A percentile compares a stretch with the other conserved stretches of the same genome.
Evolutionary conservation across 495 filamentous ascomycete species (phyloP).

Genomic region (Neurospora sp.): DNA sequence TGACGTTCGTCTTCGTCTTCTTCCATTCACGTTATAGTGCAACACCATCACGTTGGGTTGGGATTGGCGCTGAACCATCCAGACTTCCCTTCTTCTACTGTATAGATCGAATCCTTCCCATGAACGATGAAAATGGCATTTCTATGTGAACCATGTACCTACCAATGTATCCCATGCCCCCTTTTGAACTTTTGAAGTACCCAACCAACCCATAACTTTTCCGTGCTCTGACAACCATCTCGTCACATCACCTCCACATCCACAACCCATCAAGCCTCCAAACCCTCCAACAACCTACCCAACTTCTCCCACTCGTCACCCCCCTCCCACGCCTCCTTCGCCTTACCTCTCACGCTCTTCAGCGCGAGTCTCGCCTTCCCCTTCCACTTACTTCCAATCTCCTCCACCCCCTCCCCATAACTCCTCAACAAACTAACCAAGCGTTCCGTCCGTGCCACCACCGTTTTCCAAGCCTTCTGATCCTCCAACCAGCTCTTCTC

Average conservation of each 20-base stretch:
- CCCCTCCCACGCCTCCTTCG: slow-evolving; percentile 74
- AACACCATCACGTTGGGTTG: too few species aligned
- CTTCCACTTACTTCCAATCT: slow-evolving; percentile 57
- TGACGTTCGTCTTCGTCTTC: too few species aligned
- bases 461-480: slow-evolving; percentile 42
- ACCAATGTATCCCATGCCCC: too few species aligned
- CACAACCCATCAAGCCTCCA: slow-evolving; percentile 11
- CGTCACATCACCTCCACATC: neutral
- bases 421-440: slow-evolving; percentile 57
- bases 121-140: too few species aligned
- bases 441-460: slow-evolving; percentile 55
- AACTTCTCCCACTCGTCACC: slow-evolving; percentile 59
- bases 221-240: neutral
- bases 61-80: too few species aligned
- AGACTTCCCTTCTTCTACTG: too few species aligned
- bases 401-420: slow-evolving; percentile 41
- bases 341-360: slow-evolving; percentile 69
- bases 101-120: too few species aligned
- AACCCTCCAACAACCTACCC: slow-evolving; percentile 47
- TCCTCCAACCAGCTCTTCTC: slow-evolving; percentile 38
- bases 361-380: slow-evolving; percentile 81
- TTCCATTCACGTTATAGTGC: too few species aligned
- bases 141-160: too few species aligned
- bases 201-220: neutral
- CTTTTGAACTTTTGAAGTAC: neutral